phyloP scores from a whole-genome alignment of 2,329 filamentous ascomycete species.

The Rugonectria rugulosa region DNA sequence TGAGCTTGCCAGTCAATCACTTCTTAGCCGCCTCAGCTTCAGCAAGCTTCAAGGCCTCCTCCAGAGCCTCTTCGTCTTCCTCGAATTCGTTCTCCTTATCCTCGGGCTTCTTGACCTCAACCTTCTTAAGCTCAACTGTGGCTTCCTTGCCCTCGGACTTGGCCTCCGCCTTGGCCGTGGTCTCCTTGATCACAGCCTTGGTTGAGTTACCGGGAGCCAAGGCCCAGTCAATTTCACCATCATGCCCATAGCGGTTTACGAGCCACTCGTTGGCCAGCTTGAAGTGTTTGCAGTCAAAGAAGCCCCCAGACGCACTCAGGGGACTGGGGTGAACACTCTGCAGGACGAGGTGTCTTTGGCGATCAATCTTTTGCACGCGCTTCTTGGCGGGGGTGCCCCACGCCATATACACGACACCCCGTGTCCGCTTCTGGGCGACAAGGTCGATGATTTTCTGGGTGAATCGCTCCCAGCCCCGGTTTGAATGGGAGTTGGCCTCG shows the following conservation, averaged over 20 bases:
- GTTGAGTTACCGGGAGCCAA: constrained; percentile 51
- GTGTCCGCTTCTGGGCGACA: constrained; percentile 76
- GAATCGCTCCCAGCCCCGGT: constrained; percentile 90
- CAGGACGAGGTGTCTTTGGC: constrained; percentile 79
- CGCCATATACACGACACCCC: constrained; percentile 91
- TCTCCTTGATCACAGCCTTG: constrained; percentile 37
- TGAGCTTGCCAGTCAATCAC: neutral
- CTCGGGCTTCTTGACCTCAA: constrained; percentile 21
- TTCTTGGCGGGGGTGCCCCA: constrained; percentile 90
- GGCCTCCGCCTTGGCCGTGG: constrained; percentile 35
- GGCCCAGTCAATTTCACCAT: constrained; percentile 86
- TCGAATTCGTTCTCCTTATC: constrained; percentile 43
- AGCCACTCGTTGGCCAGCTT: constrained; percentile 87
- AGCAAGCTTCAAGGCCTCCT: constrained; percentile 45
- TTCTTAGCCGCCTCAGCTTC: constrained; percentile 39
- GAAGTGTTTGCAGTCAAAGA: constrained; percentile 85
- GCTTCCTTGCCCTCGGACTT: constrained; percentile 24
- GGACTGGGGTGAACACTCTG: constrained; percentile 92
- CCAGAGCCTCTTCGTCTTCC: constrained; percentile 48
- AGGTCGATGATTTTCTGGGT: constrained; percentile 92
- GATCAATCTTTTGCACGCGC: constrained; percentile 77
- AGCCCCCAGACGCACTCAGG: constrained; percentile 83
- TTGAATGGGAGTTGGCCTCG: constrained; percentile 84
- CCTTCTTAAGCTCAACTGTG: constrained; percentile 26
- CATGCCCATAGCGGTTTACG: constrained; percentile 76